Evolutionary conservation across 805 yeast genomes (phyloP).

Genomic region (Peterozyma toletana): DNA sequence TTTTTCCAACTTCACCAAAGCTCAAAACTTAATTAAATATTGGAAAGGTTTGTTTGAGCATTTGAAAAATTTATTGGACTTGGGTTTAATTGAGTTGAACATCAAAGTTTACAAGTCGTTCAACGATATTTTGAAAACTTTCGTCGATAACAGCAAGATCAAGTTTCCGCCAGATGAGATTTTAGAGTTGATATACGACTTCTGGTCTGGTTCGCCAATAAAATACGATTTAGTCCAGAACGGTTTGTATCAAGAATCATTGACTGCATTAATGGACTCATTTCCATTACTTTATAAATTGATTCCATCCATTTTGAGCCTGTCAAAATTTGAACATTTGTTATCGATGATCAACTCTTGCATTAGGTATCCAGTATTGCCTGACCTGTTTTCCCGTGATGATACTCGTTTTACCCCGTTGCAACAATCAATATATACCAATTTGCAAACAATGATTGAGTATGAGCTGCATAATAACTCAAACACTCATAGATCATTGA

Average conservation of each 20-base stretch:
- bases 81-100: conserved; percentile 41
- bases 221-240: conserved; percentile 32
- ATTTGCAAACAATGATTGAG: conserved; percentile 26
- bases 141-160: conserved; percentile 3
- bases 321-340: conserved; percentile 37
- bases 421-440: conserved; percentile 51
- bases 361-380: conserved; percentile 67
- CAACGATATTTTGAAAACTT: conserved; percentile 33
- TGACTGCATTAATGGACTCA: conserved; percentile 46
- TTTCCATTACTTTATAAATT: conserved; percentile 42
- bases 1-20: conserved; percentile 27
- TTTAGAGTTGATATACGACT: conserved; percentile 33
- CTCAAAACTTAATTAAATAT: conserved; percentile 21
- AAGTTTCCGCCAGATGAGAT: conserved; percentile 22
- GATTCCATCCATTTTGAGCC: conserved; percentile 21
- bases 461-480: not conserved
- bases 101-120: conserved; percentile 48
- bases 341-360: conserved; percentile 56
- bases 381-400: conserved; percentile 45
- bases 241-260: conserved; percentile 48
- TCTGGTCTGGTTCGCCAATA: conserved; percentile 41
- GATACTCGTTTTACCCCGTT: conserved; percentile 49
- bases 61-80: conserved; percentile 30
- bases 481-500: conserved; percentile 30
- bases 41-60: conserved; percentile 57